Evolutionary conservation across 2,329 filamentous ascomycete species (phyloP), one percentile per base, ranked within the genome.

Genomic region (Lachnellula hyalina): DNA sequence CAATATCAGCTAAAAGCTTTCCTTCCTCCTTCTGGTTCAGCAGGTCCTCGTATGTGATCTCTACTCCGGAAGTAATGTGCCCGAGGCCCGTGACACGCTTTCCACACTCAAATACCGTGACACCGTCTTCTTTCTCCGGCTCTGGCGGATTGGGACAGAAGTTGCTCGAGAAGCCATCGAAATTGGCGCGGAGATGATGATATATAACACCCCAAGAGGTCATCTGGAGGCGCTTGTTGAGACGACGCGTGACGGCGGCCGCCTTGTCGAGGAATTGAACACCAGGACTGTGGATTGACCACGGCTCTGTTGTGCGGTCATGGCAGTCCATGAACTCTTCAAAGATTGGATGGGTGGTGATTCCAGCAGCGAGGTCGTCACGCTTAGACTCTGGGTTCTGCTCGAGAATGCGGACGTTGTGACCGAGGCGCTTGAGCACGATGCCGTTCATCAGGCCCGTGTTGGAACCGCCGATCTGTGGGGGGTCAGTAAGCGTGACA

Each of bases 171-270:
- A 59, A 23, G 3, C 60, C 60, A 51, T 61, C 60, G 32, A 64
- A 63, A 34, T 57, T 58, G 11, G 60, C 56, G 21, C 60, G 47
- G n/a, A 64, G 44, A 11, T 47, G 47, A 28, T 54, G 49, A 41
- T 64, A 63, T 11, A 63, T 47, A 2, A 56, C 17, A 17, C 53
- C 52, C 61, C 61, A 62, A 14, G 52, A 55, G 1, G 7, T 51
- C 58, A 61, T 58, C 49, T 55, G 46, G 23, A 56, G 51, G 17
- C n/a, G 35, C 21, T n/a, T 50, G 23, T 47, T 38, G 23, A 40
- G 44, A 44, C 4, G 50, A 40, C 51, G 28, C n/a, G 44, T 52
- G 7, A 49, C 58, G n/a, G 49, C 35, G 14, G 41, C 53, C 9
- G 54, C 45, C 23, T 36, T 42, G 15, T 19, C 42, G 8, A 41